These are phyloP conservation scores for Colletotrichum spaethianum DNA, from an alignment of 2,329 filamentous ascomycete species.

Conservation along the genomic window DNA sequence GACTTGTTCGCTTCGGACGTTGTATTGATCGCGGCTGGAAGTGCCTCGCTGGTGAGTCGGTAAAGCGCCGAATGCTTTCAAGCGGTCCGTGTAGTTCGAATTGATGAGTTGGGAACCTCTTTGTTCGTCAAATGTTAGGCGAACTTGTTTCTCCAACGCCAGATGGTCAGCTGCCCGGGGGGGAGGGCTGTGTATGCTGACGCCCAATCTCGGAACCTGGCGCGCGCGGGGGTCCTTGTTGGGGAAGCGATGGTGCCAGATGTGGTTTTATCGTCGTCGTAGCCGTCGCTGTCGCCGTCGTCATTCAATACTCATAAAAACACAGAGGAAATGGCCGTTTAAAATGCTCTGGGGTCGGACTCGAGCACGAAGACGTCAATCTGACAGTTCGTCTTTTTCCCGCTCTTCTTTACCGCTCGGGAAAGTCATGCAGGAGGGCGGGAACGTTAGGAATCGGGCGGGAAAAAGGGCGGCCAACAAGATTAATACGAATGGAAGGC, in stretches of 20 bases:
- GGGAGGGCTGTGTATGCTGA: constrained; percentile 24
- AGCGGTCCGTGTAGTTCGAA: constrained; percentile 2
- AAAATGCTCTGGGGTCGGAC: background rate
- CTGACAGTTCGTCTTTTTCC: constrained; percentile 5
- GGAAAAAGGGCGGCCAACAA: constrained; percentile 26
- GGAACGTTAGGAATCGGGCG: constrained; percentile 8
- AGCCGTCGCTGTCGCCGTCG: background rate
- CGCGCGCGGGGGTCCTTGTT: constrained; percentile 9
- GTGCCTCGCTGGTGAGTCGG: background rate
- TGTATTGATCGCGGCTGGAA: background rate
- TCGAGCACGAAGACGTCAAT: background rate
- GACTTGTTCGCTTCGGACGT: background rate
- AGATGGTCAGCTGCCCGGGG: constrained; percentile 18
- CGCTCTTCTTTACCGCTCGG: constrained; percentile 1
- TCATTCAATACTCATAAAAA: background rate
- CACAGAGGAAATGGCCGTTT: background rate
- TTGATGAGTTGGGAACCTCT: constrained; percentile 7
- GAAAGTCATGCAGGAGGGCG: constrained; percentile 31
- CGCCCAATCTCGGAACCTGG: constrained; percentile 20
- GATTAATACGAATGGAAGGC: constrained; percentile 33
- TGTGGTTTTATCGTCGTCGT: background rate
- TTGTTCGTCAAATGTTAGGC: constrained; percentile 5
- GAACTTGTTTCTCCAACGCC: background rate
- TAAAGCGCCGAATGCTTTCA: background rate
- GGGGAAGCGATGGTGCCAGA: constrained; percentile 2